Evolutionary conservation across 345 rosid species (phyloP).

Genomic region (Aethionema arabicum): DNA sequence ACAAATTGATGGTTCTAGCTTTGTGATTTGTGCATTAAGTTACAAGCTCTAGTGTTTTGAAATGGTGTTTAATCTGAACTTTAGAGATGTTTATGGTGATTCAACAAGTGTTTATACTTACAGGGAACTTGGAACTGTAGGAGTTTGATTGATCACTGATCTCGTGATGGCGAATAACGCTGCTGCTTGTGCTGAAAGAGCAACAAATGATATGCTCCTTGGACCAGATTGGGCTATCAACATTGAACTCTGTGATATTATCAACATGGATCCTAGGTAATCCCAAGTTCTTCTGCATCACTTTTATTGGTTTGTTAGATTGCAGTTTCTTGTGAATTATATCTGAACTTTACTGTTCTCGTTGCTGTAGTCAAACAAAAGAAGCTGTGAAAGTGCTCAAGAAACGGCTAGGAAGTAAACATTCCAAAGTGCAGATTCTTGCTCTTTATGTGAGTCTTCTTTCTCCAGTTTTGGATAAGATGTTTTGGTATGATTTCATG

Average conservation of each 20-base stretch:
- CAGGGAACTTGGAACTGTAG: constrained; percentile 27
- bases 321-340: neutral
- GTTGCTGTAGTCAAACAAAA: constrained; percentile 71
- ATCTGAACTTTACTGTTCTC: constrained; percentile 6
- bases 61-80: neutral
- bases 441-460: constrained; percentile 69
- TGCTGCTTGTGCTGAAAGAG: constrained; percentile 92
- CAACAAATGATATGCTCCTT: constrained; percentile 81
- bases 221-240: constrained; percentile 98
- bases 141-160: constrained; percentile 21
- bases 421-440: constrained; percentile 82
- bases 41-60: constrained; percentile 2
- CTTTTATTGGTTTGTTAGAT: neutral
- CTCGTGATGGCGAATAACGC: constrained; percentile 66
- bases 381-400: constrained; percentile 87
- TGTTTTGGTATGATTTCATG: constrained; percentile 3
- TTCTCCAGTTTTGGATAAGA: neutral
- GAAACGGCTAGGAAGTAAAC: constrained; percentile 87
- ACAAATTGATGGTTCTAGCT: constrained; percentile 15
- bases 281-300: neutral
- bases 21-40: constrained; percentile 10
- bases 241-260: constrained; percentile 87
- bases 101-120: constrained; percentile 17
- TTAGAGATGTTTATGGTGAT: constrained; percentile 25
- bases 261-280: constrained; percentile 92